These are phyloP conservation scores for Fusarium longipes DNA, from an alignment of 2,329 filamentous ascomycete species.

Conservation along the genomic window DNA sequence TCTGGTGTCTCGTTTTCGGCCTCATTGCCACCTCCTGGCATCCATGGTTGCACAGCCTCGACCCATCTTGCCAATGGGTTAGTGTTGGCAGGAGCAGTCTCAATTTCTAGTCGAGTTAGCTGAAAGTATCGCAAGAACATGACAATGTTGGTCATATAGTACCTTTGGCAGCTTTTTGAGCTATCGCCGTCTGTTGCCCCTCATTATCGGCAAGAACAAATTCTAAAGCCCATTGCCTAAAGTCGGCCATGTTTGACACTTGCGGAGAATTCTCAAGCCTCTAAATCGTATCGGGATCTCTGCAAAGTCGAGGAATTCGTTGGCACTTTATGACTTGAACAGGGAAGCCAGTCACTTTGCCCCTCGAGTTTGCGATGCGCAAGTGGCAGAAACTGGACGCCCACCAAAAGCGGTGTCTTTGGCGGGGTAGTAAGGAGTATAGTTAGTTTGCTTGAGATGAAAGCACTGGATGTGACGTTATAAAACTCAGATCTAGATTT, in stretches of 20 bases:
- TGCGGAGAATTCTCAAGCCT: not conserved
- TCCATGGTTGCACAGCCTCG: constrained; percentile 66
- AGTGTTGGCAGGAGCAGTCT: constrained; percentile 56
- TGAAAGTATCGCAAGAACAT: not conserved
- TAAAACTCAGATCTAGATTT: not conserved
- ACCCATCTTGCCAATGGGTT: constrained; percentile 66
- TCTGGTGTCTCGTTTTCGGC: constrained; percentile 58
- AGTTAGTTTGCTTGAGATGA: not conserved
- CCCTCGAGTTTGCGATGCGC: constrained; percentile 15
- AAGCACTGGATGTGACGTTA: not conserved
- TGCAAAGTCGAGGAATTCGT: not conserved
- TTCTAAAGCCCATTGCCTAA: constrained; percentile 64
- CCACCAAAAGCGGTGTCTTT: constrained; percentile 45
- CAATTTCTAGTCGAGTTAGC: constrained; percentile 54
- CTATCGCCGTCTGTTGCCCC: constrained; percentile 54
- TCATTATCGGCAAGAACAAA: constrained; percentile 65
- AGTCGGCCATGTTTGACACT: constrained; percentile 57
- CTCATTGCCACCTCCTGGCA: constrained; percentile 57
- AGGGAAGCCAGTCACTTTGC: constrained; percentile 5
- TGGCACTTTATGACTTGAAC: not conserved
- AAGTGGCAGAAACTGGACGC: constrained; percentile 39
- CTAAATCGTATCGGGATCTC: not conserved
- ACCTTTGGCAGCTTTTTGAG: constrained; percentile 60
- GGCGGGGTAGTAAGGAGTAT: constrained; percentile 38
- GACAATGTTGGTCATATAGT: not conserved